phyloP scores from a whole-genome alignment of 2,329 filamentous ascomycete species.

The Aspergillus neotritici region DNA sequence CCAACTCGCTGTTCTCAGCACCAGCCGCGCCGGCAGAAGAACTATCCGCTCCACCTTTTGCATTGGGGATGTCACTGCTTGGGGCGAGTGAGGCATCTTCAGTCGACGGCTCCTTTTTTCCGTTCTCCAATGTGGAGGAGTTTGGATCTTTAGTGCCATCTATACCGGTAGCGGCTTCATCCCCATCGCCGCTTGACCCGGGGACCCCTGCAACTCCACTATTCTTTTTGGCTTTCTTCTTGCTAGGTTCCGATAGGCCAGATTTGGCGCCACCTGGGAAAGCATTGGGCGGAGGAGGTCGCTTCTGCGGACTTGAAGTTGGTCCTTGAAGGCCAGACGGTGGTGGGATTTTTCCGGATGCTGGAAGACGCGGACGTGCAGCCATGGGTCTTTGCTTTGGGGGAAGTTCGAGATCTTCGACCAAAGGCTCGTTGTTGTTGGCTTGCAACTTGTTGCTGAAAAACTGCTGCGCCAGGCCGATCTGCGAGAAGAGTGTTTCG shows the following conservation, averaged over 20 bases:
- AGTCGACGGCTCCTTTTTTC: constrained; percentile 34
- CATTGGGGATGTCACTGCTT: constrained; percentile 10
- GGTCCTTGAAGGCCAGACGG: constrained; percentile 26
- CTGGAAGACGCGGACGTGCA: constrained; percentile 40
- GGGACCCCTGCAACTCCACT: constrained; percentile 27
- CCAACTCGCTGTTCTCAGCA: constrained; percentile 8
- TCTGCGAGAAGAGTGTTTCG: constrained; percentile 70
- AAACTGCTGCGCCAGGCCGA: constrained; percentile 85
- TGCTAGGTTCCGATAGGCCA: constrained; percentile 32
- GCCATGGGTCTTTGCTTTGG: constrained; percentile 68
- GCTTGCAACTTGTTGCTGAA: constrained; percentile 84
- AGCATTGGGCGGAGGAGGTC: constrained; percentile 27
- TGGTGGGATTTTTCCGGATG: constrained; percentile 42
- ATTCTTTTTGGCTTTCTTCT: constrained; percentile 41
- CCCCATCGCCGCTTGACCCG: constrained; percentile 21
- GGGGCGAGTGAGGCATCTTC: constrained; percentile 10
- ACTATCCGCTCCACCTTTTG: constrained; percentile 12
- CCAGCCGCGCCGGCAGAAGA: constrained; percentile 10
- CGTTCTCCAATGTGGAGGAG: constrained; percentile 34
- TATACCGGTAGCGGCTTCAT: constrained; percentile 19
- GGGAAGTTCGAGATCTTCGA: constrained; percentile 93
- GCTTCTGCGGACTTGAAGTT: constrained; percentile 39
- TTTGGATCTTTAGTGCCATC: constrained; percentile 11
- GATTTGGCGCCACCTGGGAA: constrained; percentile 22
- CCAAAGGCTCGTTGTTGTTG: constrained; percentile 72